A percentile compares a stretch with the other conserved stretches of the same genome.
Evolutionary conservation across 352 stramenopile genomes (phyloP).

Genomic region (Pythium phragmitis): DNA sequence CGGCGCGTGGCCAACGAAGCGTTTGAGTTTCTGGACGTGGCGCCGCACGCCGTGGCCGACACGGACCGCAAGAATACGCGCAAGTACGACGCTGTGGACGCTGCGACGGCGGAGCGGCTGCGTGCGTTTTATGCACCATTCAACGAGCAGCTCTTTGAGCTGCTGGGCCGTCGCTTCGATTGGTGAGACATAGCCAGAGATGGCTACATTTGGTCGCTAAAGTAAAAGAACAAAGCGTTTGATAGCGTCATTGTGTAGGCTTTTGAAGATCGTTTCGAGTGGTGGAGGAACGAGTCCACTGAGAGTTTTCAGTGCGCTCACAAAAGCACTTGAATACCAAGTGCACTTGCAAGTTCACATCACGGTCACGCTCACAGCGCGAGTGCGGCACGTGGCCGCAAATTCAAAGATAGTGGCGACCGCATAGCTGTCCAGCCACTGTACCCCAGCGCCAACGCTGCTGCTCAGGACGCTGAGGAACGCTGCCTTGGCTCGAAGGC

Average conservation of each 20-base stretch:
- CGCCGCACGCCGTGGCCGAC: conserved; percentile 37
- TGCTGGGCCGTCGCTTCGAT: conserved; percentile 43
- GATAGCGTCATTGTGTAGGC: too few relatives aligned
- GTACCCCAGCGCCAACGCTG: not conserved
- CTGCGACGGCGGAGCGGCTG: conserved; percentile 33
- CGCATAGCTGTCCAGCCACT: not conserved
- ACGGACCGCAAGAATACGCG: conserved; percentile 69
- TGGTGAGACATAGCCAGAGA: conserved; percentile 19
- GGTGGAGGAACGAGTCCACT: too few relatives aligned
- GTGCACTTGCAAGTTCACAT: too few relatives aligned
- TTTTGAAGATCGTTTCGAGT: too few relatives aligned
- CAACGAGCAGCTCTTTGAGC: conserved; percentile 65
- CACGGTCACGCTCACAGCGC: too few relatives aligned
- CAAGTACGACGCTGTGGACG: conserved; percentile 45
- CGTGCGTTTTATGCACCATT: conserved; percentile 65
- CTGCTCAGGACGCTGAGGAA: not conserved
- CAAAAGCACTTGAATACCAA: too few relatives aligned
- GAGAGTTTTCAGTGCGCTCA: too few relatives aligned
- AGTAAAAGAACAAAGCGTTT: too few relatives aligned
- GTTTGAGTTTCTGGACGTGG: conserved; percentile 43
- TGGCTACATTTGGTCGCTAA: too few relatives aligned
- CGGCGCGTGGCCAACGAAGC: conserved; percentile 38
- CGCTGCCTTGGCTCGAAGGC: not conserved
- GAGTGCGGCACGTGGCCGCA: not conserved
- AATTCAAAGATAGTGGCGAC: not conserved